Conservation (phyloP, 192 early-diverging fungal species). For the Entomortierella parvispora region DNA sequence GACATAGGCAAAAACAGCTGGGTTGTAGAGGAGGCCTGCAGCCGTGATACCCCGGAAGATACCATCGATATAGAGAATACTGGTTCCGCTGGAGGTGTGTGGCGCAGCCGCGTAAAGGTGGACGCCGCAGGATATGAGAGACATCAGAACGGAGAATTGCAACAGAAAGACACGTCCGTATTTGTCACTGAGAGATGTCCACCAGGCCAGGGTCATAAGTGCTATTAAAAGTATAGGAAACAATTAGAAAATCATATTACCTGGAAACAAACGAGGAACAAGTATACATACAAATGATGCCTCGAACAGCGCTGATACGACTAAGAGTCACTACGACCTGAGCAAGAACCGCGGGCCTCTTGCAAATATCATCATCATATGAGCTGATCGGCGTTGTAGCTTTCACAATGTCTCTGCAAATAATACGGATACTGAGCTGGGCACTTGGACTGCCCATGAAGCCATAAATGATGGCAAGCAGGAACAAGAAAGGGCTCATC, state of each 20-base stretch:
- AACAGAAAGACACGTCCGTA: neutral
- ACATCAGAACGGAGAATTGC: neutral
- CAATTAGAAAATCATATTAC: neutral
- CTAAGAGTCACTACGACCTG: neutral
- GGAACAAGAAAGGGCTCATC: conserved; percentile 5
- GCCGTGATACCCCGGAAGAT: neutral
- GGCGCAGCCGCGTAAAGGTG: neutral
- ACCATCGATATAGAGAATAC: neutral
- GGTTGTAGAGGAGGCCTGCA: neutral
- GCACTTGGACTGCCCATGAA: neutral
- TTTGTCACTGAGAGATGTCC: conserved; percentile 7
- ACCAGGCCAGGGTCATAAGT: neutral
- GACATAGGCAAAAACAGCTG: no score
- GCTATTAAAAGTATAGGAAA: neutral
- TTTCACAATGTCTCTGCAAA: conserved; percentile 8
- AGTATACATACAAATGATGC: conserved; percentile 13
- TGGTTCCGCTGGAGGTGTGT: neutral
- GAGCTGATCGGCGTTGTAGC: neutral
- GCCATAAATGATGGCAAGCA: neutral
- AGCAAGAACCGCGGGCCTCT: conserved; percentile 5
- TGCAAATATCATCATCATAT: neutral
- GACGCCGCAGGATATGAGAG: neutral
- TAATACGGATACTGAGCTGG: conserved; percentile 13
- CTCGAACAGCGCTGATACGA: neutral
- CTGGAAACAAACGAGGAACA: neutral